phyloP scores from a whole-genome alignment of 768 basidiomycete species.

The Leccinum ochraceum region DNA sequence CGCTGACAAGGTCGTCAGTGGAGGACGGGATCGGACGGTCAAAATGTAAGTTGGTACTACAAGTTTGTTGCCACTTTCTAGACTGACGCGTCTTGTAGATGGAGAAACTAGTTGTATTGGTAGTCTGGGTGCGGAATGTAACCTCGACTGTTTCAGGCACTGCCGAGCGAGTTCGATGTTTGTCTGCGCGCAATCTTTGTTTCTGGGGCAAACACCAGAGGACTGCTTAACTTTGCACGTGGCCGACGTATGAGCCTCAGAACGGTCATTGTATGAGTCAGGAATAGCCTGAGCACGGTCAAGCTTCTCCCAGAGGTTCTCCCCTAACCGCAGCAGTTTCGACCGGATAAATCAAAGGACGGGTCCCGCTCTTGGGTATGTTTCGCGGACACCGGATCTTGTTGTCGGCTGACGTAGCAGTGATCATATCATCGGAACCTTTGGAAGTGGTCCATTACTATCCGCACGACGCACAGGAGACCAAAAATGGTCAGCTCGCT shows the following conservation, averaged over 20 bases:
- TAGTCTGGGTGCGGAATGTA: background rate
- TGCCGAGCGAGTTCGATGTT: background rate
- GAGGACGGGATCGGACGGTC: slow-evolving; percentile 87
- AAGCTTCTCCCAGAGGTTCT: background rate
- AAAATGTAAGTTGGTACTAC: slow-evolving; percentile 74
- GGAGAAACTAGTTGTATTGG: slow-evolving; percentile 28
- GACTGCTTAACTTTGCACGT: background rate
- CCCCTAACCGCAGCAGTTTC: slow-evolving; percentile 19
- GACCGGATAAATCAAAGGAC: slow-evolving; percentile 20
- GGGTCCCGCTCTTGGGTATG: slow-evolving; percentile 21
- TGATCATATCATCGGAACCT: slow-evolving; percentile 20
- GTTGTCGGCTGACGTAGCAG: background rate
- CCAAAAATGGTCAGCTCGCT: slow-evolving; percentile 26
- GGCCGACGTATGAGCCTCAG: slow-evolving; percentile 3
- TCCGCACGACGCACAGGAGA: slow-evolving; percentile 30
- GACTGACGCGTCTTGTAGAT: slow-evolving; percentile 21
- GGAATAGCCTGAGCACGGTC: background rate
- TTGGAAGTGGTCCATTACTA: slow-evolving; percentile 26
- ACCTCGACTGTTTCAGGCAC: background rate
- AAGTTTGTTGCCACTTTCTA: background rate
- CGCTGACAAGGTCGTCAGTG: slow-evolving; percentile 97
- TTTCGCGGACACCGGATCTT: background rate
- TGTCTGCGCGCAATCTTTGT: background rate
- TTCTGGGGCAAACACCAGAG: background rate
- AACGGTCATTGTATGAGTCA: slow-evolving; percentile 8